Percentiles rank a stretch among this genome's conserved stretches.
Evolutionary conservation across 2,329 filamentous ascomycete species (phyloP).

Genomic region (Ceratocystis colombiana): DNA sequence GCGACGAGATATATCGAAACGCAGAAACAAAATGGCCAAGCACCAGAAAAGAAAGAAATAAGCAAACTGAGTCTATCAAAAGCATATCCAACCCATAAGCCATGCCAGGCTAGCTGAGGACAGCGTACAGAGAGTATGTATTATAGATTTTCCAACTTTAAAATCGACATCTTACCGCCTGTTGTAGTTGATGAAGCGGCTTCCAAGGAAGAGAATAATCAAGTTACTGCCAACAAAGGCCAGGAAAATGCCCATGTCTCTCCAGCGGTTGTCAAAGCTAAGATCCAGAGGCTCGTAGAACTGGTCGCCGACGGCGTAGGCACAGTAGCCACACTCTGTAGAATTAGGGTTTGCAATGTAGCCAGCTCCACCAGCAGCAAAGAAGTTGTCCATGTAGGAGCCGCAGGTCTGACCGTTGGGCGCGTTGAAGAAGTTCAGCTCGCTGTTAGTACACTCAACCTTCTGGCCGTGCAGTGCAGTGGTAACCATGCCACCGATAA

Average conservation of each 20-base stretch:
- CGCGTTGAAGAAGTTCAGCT: conserved; percentile 59
- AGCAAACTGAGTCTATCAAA: not conserved
- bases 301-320: conserved; percentile 68
- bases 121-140: not conserved
- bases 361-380: conserved; percentile 55
- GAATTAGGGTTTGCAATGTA: conserved; percentile 59
- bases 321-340: conserved; percentile 66
- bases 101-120: not conserved
- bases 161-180: conserved; percentile 17
- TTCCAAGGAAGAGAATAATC: conserved; percentile 47
- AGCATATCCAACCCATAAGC: not conserved
- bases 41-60: not conserved
- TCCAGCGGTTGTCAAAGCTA: conserved; percentile 60
- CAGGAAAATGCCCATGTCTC: conserved; percentile 68
- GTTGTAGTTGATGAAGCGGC: conserved; percentile 46
- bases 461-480: conserved; percentile 59
- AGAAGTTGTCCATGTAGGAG: conserved; percentile 65
- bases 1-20: not conserved
- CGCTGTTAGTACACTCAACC: conserved; percentile 50
- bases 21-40: not conserved
- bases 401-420: conserved; percentile 59
- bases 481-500: conserved; percentile 69
- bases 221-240: conserved; percentile 72
- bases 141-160: not conserved
- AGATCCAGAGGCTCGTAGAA: conserved; percentile 63